Conservation (phyloP, 495 filamentous ascomycete genomes). For the Podospora pseudoanserina region DNA sequence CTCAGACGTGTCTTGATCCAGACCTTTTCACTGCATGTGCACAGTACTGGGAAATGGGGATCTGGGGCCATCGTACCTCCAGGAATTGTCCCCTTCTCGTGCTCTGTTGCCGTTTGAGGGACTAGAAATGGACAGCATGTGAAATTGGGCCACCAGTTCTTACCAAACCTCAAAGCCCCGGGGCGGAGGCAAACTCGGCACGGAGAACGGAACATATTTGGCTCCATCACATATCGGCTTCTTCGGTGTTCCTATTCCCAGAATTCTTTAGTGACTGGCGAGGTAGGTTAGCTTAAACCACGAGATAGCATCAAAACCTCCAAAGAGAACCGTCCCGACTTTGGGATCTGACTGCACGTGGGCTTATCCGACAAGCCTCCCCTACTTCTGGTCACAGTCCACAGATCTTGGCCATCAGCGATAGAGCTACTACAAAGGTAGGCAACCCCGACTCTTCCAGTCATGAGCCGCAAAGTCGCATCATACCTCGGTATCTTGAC, state of each 20-base stretch:
- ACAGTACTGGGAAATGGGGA: not conserved
- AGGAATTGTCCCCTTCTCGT: too few relatives aligned
- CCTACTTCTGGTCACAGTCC: not conserved
- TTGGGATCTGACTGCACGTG: too few relatives aligned
- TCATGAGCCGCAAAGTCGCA: not conserved
- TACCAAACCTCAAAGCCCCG: too few relatives aligned
- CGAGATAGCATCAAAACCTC: not conserved
- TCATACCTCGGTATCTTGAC: not conserved
- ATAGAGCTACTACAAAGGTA: not conserved
- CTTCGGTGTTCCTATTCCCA: not conserved
- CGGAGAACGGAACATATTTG: not conserved
- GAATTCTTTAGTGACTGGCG: not conserved
- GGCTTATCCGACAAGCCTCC: too few relatives aligned
- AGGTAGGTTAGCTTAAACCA: not conserved
- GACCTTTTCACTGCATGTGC: not conserved
- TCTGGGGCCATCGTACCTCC: not conserved
- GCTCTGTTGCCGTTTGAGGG: too few relatives aligned
- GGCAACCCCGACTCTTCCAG: not conserved
- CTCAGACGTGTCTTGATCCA: not conserved
- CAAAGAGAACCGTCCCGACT: not conserved
- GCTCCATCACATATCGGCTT: not conserved
- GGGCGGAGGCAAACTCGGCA: too few relatives aligned
- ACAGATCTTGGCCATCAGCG: not conserved
- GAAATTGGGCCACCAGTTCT: too few relatives aligned
- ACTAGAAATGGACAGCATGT: too few relatives aligned